Evolutionary conservation across 805 yeast genomes (phyloP).

Genomic region (Candida awuae): DNA sequence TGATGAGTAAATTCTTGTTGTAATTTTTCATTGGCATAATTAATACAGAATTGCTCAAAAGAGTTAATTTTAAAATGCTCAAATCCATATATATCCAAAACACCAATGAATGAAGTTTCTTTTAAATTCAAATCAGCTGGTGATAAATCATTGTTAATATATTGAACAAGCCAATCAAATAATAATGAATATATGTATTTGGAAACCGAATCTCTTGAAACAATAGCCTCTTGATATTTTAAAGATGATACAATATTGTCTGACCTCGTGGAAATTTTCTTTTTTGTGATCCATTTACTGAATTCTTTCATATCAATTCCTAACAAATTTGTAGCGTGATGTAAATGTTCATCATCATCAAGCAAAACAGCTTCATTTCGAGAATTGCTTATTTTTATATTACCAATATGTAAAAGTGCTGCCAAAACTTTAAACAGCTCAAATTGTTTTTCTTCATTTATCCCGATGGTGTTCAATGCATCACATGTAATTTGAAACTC

Average conservation of each 20-base stretch:
- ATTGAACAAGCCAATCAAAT: constrained; percentile 90
- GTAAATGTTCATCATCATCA: constrained; percentile 76
- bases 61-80: constrained; percentile 93
- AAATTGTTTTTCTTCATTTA: constrained; percentile 47
- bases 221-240: constrained; percentile 74
- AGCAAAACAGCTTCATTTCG: constrained; percentile 73
- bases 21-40: constrained; percentile 91
- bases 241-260: constrained; percentile 84
- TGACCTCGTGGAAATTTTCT: constrained; percentile 82
- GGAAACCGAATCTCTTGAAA: constrained; percentile 92
- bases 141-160: constrained; percentile 74
- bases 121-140: constrained; percentile 54
- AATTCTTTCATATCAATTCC: constrained; percentile 68
- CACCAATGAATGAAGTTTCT: constrained; percentile 79
- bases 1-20: constrained; percentile 98
- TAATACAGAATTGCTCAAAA: constrained; percentile 95
- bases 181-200: constrained; percentile 86
- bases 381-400: constrained; percentile 75
- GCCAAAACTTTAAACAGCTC: constrained; percentile 74
- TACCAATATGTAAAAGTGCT: constrained; percentile 86
- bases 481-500: constrained; percentile 71
- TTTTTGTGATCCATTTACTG: constrained; percentile 87
- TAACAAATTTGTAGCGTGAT: constrained; percentile 71
- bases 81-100: constrained; percentile 93
- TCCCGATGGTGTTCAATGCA: constrained; percentile 75